Evolutionary conservation across 2,329 filamentous ascomycete species (phyloP), one percentile per base, ranked within the genome.

Genomic region (Dothidotthia symphoricarpi): DNA sequence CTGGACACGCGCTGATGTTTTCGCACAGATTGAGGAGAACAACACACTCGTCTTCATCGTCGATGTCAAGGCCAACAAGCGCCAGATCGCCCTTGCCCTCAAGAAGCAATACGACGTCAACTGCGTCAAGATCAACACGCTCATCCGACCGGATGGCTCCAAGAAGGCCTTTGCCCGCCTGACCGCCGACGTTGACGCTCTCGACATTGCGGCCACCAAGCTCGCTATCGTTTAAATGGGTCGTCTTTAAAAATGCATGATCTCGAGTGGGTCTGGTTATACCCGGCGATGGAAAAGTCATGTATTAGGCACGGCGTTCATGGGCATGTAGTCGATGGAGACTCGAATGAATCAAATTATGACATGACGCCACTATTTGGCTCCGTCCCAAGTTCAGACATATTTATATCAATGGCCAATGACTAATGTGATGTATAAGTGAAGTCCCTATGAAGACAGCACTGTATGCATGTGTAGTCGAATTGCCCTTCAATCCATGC

Each of bases 41-140:
- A 98, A 98, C 83, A 98, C 93, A 60, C 83, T 98, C 36, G 88
- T 95, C 70, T 96, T 96, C 82, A 95, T 95, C 63, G 88, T 94
- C 69, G 86, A 96, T 63, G 77, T 91, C 74, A 69, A 69, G 64
- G 84, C 91, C 74, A 98, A 98, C 85, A 98, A 98, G 88, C 84
- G 89, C 71, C 93, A 98, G 80, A 98, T 98, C 79, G 96, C 96
- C 83, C 80, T 83, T 66, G 87, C 91, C 52, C 79, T 98, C 61
- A 98, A 97, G 89, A 95, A 93, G 85, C 85, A 97, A 60, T 98
- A 98, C 75, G 93, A 97, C 73, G 93, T 98, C 59, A 91, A 96
- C 69, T 86, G 82, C 63, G 78, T 97, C 77, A 97, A 97, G 86
- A 89, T 98, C 81, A 98, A 98, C 85, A 98, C 93, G 62, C 82